Base-by-base conservation (phyloP, 179 eudicot species). In the Corrigiola litoralis region DNA sequence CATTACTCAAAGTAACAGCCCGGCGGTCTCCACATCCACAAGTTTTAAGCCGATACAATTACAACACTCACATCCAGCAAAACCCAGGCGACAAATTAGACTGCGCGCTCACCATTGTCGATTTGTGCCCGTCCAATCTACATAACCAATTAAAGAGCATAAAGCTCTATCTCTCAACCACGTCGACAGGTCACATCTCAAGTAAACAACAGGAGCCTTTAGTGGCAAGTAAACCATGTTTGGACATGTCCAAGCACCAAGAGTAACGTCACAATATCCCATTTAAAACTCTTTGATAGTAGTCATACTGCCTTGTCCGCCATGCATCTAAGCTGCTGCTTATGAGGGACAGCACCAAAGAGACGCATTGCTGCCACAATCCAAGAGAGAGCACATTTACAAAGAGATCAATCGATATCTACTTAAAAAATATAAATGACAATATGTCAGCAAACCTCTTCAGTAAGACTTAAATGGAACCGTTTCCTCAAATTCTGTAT, bases 281-380 rank as follows among this genome's bases (percentile, higher is more conserved):
- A 73, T 94, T 94, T 53, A 90, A 78, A 44, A 94, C 97, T 68
- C 87, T 84, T 64, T 94, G 97, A 74, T 94, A 94, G 66, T 94
- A 94, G 66, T 94, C 99, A 65, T 94, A 94, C 63, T 94, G 99
- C 2, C 97, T 81, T 27, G 97, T 94, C 68, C 99, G 80, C 99
- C 99, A 94, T 40, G 97, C 99, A 75, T 94, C 99, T 75, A 94
- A 86, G 81, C 99, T 94, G 79, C 88, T 90, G 77, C 99, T 94
- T 48, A 94, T 94, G 51, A 94, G 79, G 61, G 97, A 90, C 72
- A 94, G 87, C 69, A 94, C 97, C 95, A 94, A 82, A 55, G 99
- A 94, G 62, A 94, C 97, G 67, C 99, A 94, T 90, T 94, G 99
- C 99, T 94, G 97, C 81, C 38, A 80, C 41, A 64, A 63, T 47